Evolutionary conservation across 208 protist species (phyloP), one percentile per base, ranked within the genome.

Genomic region (Trypanosoma lewisi): DNA sequence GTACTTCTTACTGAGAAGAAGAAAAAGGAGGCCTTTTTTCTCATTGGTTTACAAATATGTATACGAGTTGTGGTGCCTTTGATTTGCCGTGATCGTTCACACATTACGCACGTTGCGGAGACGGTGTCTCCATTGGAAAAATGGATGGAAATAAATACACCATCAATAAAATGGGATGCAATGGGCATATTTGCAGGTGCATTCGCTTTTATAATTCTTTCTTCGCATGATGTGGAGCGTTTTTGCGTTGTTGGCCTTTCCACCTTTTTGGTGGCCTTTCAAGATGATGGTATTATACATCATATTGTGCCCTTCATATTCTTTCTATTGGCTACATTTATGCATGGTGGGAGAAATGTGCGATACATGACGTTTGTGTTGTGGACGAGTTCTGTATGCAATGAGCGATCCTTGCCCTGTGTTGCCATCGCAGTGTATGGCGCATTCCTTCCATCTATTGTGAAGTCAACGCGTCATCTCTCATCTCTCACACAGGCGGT

Each of bases 31-130:
- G 31, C 50, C 16, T 39, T 66, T 7, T 61, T 73, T 47, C 21
- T 76, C 9, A 49, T 27, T 2, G 39, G 57, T 19, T 27, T 80
- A 17, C 48, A 78, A 4, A 8, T 85, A 14, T 65, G 27, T 1
- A 36, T 80, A 31, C 67, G 82, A 4, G 27, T 77, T 14, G 37
- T 60, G 11, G 70, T 78, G 25, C 80, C 79, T 6, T 45, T 63
- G 45, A 47, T 83, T 56, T 67, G 78, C 50, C 77, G 70, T 31
- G 65, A 78, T 44, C 76, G 79, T 2, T 77, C 72, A 5, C 80
- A 83, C 64, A 83, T 90, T 50, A 81, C 77, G 0, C 77, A 86
- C 72, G 64, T 64, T 16, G 79, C 83, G 11, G 77, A 77, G 37
- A 69, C 55, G 33, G 63, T 63, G 14, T 81, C 77, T 39, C 50